Base-by-base conservation (phyloP, 1,284 basidiomycete genomes). In the Cutaneotrichosporon arboriforme region DNA sequence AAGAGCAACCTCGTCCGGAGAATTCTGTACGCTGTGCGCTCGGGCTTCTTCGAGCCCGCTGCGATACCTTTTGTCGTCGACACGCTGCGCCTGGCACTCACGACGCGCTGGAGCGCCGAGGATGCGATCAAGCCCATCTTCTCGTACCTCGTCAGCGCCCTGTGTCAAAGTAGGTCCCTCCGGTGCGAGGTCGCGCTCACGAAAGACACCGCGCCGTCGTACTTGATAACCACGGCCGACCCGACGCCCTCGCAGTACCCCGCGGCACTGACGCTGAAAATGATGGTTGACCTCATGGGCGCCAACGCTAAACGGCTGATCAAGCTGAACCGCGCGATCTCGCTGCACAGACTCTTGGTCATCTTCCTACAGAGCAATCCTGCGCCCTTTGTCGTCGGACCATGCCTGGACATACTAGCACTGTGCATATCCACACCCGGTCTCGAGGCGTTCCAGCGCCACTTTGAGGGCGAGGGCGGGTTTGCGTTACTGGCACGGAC, bases 121-220 rank as follows among this genome's bases (percentile, higher is more conserved):
- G 72, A 75, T 46, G 63, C 81, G 0, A 87, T 94, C 64, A 92
- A 91, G 65, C 88, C 89, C 0, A 74, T 92, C 1, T 83, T 91
- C 4, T 86, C 89, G 0, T 96, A 88, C 66, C 75, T 94, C 10
- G 88, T 89, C 14, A 86, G 88, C 0, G 86, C 87, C 63, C 73
- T 92, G n/a, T 84, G 86, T 61, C 82, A 83, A 67, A 79, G 87
- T 86, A 56, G 54, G 51, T 52, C 5, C 38, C 15, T 31, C 5
- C 7, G 8, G 2, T 3, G 2, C 26, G 10, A 39, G n/a, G 17
- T 13, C 9, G 4, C 10, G 44, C 55, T 57, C 31, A 53, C 40
- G 4, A 10, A 38, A 54, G 52, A 46, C 13, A 26, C 48, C 3
- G 40, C 54, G 2, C 41, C 39, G 13, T 0, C 33, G 26, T 43